Conservation (phyloP, 176 grass and related monocot species). For the Carex scoparia region DNA sequence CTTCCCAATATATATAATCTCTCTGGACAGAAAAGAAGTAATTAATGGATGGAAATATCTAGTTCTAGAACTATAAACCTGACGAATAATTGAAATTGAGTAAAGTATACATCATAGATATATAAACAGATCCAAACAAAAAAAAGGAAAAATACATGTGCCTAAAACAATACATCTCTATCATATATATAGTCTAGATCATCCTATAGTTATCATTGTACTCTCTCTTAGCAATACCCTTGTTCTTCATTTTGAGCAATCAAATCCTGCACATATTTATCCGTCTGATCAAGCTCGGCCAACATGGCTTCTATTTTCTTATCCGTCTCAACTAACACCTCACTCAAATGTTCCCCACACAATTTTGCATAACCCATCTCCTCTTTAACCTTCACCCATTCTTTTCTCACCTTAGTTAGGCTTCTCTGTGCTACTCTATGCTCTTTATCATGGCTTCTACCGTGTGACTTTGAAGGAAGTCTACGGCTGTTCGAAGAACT, state of each 20-base stretch:
- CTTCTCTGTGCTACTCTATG: constrained; percentile 47
- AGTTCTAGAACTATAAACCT: not conserved
- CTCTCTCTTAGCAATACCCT: not conserved
- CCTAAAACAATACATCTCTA: not conserved
- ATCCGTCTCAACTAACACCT: constrained; percentile 50
- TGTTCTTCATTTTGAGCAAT: constrained; percentile 25
- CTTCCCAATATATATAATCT: not conserved
- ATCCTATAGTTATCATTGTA: not conserved
- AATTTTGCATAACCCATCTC: constrained; percentile 63
- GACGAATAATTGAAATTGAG: not conserved
- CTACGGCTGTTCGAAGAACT: constrained; percentile 22
- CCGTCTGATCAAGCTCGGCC: constrained; percentile 51
- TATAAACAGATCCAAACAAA: not conserved
- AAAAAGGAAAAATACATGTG: constrained; percentile 15
- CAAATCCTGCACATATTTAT: constrained; percentile 57
- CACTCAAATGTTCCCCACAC: constrained; percentile 52
- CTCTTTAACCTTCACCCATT: constrained; percentile 70
- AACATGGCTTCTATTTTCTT: constrained; percentile 52
- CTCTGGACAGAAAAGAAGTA: not conserved
- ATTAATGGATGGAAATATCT: not conserved
- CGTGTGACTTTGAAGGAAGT: not conserved
- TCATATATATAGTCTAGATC: not conserved
- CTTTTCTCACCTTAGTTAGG: constrained; percentile 58
- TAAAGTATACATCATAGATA: constrained; percentile 25
- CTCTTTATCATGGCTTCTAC: constrained; percentile 37